Evolutionary conservation across 2,329 filamentous ascomycete species (phyloP).

Genomic region (Ophiostoma australiae): DNA sequence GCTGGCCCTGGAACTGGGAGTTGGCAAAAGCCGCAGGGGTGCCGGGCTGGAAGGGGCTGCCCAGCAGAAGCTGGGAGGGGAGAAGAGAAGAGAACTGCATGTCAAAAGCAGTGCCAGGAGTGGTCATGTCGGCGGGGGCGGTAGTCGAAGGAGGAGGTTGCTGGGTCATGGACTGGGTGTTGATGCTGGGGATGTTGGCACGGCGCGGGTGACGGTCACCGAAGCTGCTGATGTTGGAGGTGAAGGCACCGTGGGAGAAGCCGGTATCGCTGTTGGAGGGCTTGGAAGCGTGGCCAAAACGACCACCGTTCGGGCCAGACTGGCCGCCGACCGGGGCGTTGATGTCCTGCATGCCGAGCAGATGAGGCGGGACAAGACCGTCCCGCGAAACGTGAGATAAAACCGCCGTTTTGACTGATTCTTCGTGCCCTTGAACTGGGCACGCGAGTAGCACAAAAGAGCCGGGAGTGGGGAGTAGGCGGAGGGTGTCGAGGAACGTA

Average conservation of each 20-base stretch:
- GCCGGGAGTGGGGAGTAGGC: slow-evolving; percentile 30
- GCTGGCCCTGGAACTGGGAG: slow-evolving; percentile 83
- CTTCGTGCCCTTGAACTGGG: slow-evolving; percentile 51
- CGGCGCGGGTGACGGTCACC: slow-evolving; percentile 81
- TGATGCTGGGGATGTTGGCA: slow-evolving; percentile 84
- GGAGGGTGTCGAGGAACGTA: slow-evolving; percentile 30
- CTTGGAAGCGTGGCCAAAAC: slow-evolving; percentile 72
- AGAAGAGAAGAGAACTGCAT: slow-evolving; percentile 98
- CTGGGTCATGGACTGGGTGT: slow-evolving; percentile 65
- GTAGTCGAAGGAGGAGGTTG: slow-evolving; percentile 35
- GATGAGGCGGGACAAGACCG: slow-evolving; percentile 79
- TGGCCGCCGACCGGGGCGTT: slow-evolving; percentile 53
- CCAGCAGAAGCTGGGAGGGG: slow-evolving; percentile 87
- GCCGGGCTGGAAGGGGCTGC: slow-evolving; percentile 93
- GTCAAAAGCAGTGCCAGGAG: slow-evolving; percentile 83
- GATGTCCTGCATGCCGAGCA: slow-evolving; percentile 88
- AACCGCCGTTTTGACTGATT: slow-evolving; percentile 72
- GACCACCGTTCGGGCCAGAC: slow-evolving; percentile 53
- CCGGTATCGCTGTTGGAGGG: slow-evolving; percentile 78
- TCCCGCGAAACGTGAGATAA: slow-evolving; percentile 73
- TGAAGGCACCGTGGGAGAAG: slow-evolving; percentile 89
- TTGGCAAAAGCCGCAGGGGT: slow-evolving; percentile 86
- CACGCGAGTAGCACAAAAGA: slow-evolving; percentile 39
- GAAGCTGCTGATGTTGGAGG: slow-evolving; percentile 79
- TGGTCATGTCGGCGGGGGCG: slow-evolving; percentile 68